A percentile compares a stretch with the other conserved stretches of the same genome.
Evolutionary conservation across 1,284 basidiomycete genomes (phyloP).

Genomic region (Earliella scabrosa): DNA sequence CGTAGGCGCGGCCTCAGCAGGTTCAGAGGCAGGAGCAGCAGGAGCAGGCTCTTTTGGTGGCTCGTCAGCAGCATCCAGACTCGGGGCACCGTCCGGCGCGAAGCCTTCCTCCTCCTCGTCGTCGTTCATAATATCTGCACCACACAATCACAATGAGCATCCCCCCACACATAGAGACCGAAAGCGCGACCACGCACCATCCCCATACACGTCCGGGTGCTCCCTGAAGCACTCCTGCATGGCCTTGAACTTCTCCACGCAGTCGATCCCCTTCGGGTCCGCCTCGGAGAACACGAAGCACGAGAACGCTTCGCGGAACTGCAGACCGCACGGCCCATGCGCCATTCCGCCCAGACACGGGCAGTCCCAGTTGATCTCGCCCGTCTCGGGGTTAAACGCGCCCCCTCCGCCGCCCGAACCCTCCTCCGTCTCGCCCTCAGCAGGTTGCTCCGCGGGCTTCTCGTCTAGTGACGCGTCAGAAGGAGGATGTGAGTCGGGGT

Average conservation of each 20-base stretch:
- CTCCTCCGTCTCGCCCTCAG: conserved; percentile 38
- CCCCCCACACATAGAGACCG: background rate
- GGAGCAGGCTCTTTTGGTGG: conserved; percentile 6
- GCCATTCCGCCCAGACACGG: conserved; percentile 99
- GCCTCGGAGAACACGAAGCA: conserved; percentile 96
- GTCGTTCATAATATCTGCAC: conserved; percentile 34
- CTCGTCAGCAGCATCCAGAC: conserved; percentile 11
- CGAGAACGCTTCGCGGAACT: conserved; percentile 96
- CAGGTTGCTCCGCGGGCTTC: conserved; percentile 22
- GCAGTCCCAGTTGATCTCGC: conserved; percentile 99
- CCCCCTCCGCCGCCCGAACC: conserved; percentile 42
- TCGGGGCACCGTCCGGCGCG: conserved; percentile 4
- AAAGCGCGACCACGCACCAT: conserved; percentile 59
- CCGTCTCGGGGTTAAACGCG: conserved; percentile 91
- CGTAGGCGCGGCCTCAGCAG: background rate
- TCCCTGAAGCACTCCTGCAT: conserved; percentile 99
- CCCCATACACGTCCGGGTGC: conserved; percentile 94
- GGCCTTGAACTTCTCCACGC: conserved; percentile 95
- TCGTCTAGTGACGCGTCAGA: conserved; percentile 22
- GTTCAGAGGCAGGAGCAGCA: conserved; percentile 8
- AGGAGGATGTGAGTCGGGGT: background rate
- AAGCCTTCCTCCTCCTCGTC: conserved; percentile 30
- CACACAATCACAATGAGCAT: background rate
- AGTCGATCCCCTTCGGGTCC: conserved; percentile 98
- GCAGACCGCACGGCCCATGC: conserved; percentile 91